phyloP scores from a whole-genome alignment of 1,284 basidiomycete species.

The Cryptococcus jaspeensis region DNA sequence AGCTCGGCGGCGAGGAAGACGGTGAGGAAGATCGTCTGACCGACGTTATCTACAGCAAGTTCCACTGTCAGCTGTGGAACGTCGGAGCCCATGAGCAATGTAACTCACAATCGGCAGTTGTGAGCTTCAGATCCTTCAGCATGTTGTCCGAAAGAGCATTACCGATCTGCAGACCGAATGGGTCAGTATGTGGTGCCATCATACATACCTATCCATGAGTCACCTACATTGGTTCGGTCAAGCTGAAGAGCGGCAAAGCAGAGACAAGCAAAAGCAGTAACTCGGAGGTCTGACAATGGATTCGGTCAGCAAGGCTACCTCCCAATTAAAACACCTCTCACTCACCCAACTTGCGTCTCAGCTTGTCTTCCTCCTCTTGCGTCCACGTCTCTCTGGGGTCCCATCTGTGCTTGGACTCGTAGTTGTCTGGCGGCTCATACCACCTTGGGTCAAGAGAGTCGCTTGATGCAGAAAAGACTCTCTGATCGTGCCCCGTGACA shows the following conservation, averaged over 20 bases:
- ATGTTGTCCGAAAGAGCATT: slow-evolving; percentile 50
- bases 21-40: slow-evolving; percentile 28
- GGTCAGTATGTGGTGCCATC: too few species aligned
- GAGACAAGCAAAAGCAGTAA: slow-evolving; percentile 14
- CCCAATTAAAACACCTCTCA: not conserved
- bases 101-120: slow-evolving; percentile 40
- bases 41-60: slow-evolving; percentile 37
- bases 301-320: not conserved
- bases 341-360: slow-evolving; percentile 36
- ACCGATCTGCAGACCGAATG: slow-evolving; percentile 26
- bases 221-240: slow-evolving; percentile 38
- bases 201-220: too few species aligned
- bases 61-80: not conserved
- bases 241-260: slow-evolving; percentile 43
- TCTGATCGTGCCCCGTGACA: too few species aligned
- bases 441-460: slow-evolving; percentile 9
- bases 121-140: slow-evolving; percentile 45
- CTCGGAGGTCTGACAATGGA: not conserved
- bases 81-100: not conserved
- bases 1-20: slow-evolving; percentile 38
- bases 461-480: too few species aligned
- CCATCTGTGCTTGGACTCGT: slow-evolving; percentile 46
- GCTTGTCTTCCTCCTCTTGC: slow-evolving; percentile 37
- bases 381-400: slow-evolving; percentile 50
- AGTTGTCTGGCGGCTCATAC: slow-evolving; percentile 38